A percentile compares a stretch with the other conserved stretches of the same genome.
phyloP scores from a whole-genome alignment of 805 yeast species.

The Ogataea pignaliae region DNA sequence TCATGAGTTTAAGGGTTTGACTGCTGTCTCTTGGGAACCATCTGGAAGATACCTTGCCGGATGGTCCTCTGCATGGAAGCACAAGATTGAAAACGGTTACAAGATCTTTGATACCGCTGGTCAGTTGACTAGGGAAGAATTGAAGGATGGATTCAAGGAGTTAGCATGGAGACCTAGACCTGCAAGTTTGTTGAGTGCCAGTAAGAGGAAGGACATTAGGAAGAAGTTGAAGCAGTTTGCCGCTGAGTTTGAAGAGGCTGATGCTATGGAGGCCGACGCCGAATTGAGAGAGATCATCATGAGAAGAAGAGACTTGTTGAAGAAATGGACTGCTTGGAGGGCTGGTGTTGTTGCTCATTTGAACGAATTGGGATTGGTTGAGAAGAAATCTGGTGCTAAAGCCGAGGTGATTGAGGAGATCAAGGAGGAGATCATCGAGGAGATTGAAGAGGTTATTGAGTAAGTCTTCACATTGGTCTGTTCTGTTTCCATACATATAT shows the following conservation, averaged over 20 bases:
- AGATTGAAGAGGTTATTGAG: slow-evolving; percentile 65
- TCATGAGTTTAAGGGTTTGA: slow-evolving; percentile 70
- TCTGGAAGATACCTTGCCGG: slow-evolving; percentile 88
- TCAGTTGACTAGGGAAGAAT: slow-evolving; percentile 65
- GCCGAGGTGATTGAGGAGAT: slow-evolving; percentile 68
- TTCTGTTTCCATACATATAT: too few relatives aligned
- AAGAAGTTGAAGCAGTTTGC: slow-evolving; percentile 85
- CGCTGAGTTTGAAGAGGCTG: slow-evolving; percentile 90
- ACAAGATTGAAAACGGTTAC: slow-evolving; percentile 85
- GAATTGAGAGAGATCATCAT: slow-evolving; percentile 87
- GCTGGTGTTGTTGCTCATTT: slow-evolving; percentile 42
- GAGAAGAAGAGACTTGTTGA: slow-evolving; percentile 73
- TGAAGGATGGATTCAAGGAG: slow-evolving; percentile 77
- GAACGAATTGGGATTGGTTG: slow-evolving; percentile 42
- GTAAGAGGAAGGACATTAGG: slow-evolving; percentile 83
- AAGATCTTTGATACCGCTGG: slow-evolving; percentile 85
- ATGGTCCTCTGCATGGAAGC: slow-evolving; percentile 85
- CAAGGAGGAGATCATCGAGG: slow-evolving; percentile 69
- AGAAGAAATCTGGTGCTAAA: slow-evolving; percentile 43
- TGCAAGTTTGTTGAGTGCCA: slow-evolving; percentile 62
- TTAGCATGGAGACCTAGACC: slow-evolving; percentile 99
- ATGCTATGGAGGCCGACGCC: slow-evolving; percentile 92
- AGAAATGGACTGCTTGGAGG: slow-evolving; percentile 86
- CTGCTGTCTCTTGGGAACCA: slow-evolving; percentile 90
- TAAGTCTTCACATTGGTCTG: too few relatives aligned